phyloP scores from a whole-genome alignment of 1,284 basidiomycete species.

The Cryptococcus floricola region DNA sequence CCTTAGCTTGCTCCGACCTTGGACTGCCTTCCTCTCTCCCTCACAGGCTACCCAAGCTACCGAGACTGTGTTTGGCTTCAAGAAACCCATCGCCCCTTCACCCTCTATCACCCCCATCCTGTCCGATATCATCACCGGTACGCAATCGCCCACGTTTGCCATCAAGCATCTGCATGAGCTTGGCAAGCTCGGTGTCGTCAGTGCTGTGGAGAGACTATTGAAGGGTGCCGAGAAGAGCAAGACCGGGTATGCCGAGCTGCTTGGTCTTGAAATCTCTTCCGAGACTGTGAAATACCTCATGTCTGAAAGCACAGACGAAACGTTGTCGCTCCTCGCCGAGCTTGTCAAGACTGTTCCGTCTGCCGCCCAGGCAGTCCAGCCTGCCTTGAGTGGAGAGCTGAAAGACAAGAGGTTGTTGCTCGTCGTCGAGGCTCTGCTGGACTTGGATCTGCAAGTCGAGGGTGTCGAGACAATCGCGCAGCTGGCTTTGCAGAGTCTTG shows the following conservation, averaged over 20 bases:
- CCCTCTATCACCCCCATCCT: not conserved
- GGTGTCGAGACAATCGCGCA: not conserved
- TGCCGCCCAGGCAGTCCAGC: conserved; percentile 8
- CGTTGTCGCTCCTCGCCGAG: conserved; percentile 14
- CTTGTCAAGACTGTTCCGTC: conserved; percentile 10
- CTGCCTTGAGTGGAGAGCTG: conserved; percentile 10
- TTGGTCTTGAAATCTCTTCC: conserved; percentile 11
- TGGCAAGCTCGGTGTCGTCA: conserved; percentile 1
- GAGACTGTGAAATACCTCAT: conserved; percentile 16
- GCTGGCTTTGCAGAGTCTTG: not conserved
- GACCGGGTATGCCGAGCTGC: not conserved
- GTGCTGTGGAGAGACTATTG: conserved; percentile 2
- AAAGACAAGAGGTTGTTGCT: conserved; percentile 19
- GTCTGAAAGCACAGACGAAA: conserved; percentile 6
- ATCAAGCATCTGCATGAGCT: conserved; percentile 14
- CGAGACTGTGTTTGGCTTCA: conserved; percentile 9
- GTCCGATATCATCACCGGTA: conserved; percentile 10
- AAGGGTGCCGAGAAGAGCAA: not conserved
- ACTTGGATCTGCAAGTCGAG: not conserved
- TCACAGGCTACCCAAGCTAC: conserved; percentile 15
- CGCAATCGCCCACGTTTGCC: conserved; percentile 11
- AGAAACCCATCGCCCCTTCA: not conserved
- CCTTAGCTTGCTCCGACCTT: conserved; percentile 22
- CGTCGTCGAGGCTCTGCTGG: conserved; percentile 9
- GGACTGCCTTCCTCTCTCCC: conserved; percentile 29